Base-by-base conservation (phyloP, 2,329 filamentous ascomycete genomes). In the Colletotrichum coccodes region DNA sequence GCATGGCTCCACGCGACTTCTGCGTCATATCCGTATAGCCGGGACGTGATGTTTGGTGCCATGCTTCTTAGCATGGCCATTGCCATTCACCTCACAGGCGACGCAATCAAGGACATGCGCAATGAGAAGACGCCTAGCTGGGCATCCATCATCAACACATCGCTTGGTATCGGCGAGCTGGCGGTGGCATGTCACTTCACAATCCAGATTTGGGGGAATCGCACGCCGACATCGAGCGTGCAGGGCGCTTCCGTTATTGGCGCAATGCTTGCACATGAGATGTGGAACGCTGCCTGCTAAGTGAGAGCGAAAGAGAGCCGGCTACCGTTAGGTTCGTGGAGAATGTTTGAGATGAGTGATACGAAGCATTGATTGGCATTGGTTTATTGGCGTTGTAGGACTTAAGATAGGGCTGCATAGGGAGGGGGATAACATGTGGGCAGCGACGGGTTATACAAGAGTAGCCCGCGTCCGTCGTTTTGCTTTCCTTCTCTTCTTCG, bases 31-130 rank as follows among this genome's bases (percentile, higher is more conserved):
- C 60, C 68, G 8, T 71, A 71, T 21, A 71, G 56, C 38, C 56
- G 57, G 60, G 64, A 71, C 60, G 57, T 69, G 44, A 71, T 66
- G 70, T 52, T 71, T 21, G 70, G 68, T n/a, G 69, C 68, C 32
- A 71, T 71, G 68, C 14, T 58, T 21, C 64, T 71, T 23, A 71
- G 60, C 44, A 60, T 61, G 59, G 57, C 58, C 28, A 64, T 65
- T 14, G 68, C 68, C 36, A 40, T 65, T 1, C 70, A 66, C 32
- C 50, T 71, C 32, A 69, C 70, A 3, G 57, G 56, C 30, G 70
- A 71, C 36, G 61, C 70, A 8, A 56, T 71, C 46, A 49, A 26
- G 32, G 64, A 60, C 21, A 54, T 71, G 57, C 57, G 70, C 40
- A 36, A 34, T 16, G 68, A 63, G 56, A 34, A 14, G 12, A 60